Percentiles rank a stretch among this genome's conserved stretches.
These are phyloP conservation scores for Eragrostis nindensis DNA, from an alignment of 176 grass and related monocot genomes.

Conservation along the genomic window DNA sequence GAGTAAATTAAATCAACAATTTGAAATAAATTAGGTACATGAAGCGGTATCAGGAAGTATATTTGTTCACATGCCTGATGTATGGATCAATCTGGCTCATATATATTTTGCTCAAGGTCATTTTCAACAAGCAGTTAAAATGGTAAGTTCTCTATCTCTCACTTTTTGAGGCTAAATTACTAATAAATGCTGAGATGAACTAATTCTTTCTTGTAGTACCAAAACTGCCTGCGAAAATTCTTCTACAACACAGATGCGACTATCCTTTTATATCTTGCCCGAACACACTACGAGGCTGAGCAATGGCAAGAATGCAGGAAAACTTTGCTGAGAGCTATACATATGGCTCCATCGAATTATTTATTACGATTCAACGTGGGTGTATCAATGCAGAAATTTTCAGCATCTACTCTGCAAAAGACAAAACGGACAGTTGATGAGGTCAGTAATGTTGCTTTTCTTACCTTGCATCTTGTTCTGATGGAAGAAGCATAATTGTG, in stretches of 20 bases:
- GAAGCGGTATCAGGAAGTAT: constrained; percentile 90
- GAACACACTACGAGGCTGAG: constrained; percentile 93
- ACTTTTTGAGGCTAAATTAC: not conserved
- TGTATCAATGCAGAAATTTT: constrained; percentile 98
- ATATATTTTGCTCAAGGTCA: constrained; percentile 96
- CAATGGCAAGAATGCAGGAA: constrained; percentile 99
- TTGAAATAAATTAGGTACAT: constrained; percentile 74
- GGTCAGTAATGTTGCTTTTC: constrained; percentile 41
- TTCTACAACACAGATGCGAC: constrained; percentile 90
- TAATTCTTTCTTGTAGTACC: constrained; percentile 69
- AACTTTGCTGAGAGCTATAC: constrained; percentile 90
- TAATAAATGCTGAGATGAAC: constrained; percentile 20
- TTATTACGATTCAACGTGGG: constrained; percentile 86
- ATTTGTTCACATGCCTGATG: constrained; percentile 95
- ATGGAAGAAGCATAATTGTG: not conserved
- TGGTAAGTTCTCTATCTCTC: constrained; percentile 41
- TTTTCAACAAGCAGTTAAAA: constrained; percentile 91
- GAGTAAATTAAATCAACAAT: constrained; percentile 31
- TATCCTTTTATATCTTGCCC: constrained; percentile 87
- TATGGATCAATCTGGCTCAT: constrained; percentile 96
- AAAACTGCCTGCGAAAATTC: constrained; percentile 90
- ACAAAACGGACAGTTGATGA: constrained; percentile 89
- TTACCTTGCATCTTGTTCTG: constrained; percentile 24
- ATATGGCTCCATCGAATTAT: constrained; percentile 96
- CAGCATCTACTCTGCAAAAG: constrained; percentile 91